A percentile compares a stretch with the other conserved stretches of the same genome.
phyloP scores from a whole-genome alignment of 768 basidiomycete species.

The Leccinum subgranulosum region DNA sequence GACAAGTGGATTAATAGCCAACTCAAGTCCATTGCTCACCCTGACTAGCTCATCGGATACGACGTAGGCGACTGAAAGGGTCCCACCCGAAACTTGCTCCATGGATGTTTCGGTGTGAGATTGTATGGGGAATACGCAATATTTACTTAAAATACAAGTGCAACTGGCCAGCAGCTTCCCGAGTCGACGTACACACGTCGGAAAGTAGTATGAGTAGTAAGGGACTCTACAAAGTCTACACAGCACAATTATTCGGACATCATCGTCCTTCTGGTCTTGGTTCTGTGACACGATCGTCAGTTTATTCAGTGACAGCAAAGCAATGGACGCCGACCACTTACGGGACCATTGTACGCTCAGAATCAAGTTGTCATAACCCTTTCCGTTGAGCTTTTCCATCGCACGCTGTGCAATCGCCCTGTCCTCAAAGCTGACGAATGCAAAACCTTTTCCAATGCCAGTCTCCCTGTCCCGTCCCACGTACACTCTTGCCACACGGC shows the following conservation, averaged over 20 bases:
- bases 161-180: neutral
- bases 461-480: slow-evolving; percentile 95
- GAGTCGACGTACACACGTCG: neutral
- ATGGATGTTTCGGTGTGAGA: neutral
- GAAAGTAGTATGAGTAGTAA: neutral
- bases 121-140: neutral
- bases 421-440: slow-evolving; percentile 95
- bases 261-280: slow-evolving; percentile 42
- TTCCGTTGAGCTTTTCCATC: slow-evolving; percentile 88
- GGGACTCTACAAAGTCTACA: neutral
- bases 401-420: slow-evolving; percentile 77
- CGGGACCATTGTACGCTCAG: slow-evolving; percentile 64
- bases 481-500: slow-evolving; percentile 84
- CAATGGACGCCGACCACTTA: slow-evolving; percentile 32
- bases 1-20: neutral
- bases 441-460: slow-evolving; percentile 93
- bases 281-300: slow-evolving; percentile 28
- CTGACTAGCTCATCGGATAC: slow-evolving; percentile 58
- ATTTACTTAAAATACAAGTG: neutral
- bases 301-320: neutral
- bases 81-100: slow-evolving; percentile 5
- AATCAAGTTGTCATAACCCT: slow-evolving; percentile 92
- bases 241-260: neutral
- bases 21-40: slow-evolving; percentile 27
- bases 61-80: slow-evolving; percentile 41